Conservation (phyloP, 352 stramenopile species). For the Globisporangium rhizosaccharum region DNA sequence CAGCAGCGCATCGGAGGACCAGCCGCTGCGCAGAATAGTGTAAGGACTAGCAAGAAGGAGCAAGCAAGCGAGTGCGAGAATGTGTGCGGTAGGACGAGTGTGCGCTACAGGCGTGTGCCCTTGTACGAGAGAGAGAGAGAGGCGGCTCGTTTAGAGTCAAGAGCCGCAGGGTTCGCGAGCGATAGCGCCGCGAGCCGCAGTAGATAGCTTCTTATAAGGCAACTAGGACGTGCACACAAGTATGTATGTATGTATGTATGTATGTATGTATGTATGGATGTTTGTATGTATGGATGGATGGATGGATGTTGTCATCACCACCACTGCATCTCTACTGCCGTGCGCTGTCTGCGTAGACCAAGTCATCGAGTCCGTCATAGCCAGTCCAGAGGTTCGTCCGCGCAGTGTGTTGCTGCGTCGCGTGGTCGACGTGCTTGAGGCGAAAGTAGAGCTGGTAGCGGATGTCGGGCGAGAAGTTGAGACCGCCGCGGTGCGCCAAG, state of each 20-base stretch:
- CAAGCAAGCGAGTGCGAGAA: neutral
- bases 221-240: no score
- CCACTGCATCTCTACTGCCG: neutral
- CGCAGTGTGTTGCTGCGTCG: slow-evolving; percentile 23
- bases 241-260: no score
- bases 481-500: slow-evolving; percentile 63
- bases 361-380: slow-evolving; percentile 43
- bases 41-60: slow-evolving; percentile 14
- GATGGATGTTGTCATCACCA: no score
- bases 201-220: no score
- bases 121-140: neutral
- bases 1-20: slow-evolving; percentile 17
- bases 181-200: no score
- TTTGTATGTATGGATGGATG: neutral
- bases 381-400: slow-evolving; percentile 39
- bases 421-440: slow-evolving; percentile 64
- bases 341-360: neutral
- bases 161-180: no score
- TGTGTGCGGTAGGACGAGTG: no score
- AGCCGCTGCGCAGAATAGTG: slow-evolving; percentile 39
- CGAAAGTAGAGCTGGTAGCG: slow-evolving; percentile 83
- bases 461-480: slow-evolving; percentile 80
- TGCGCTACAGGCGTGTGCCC: no score
- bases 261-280: neutral
- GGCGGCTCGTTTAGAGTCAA: neutral